Conservation (phyloP, 768 basidiomycete species). For the Naganishia friedmannii region DNA sequence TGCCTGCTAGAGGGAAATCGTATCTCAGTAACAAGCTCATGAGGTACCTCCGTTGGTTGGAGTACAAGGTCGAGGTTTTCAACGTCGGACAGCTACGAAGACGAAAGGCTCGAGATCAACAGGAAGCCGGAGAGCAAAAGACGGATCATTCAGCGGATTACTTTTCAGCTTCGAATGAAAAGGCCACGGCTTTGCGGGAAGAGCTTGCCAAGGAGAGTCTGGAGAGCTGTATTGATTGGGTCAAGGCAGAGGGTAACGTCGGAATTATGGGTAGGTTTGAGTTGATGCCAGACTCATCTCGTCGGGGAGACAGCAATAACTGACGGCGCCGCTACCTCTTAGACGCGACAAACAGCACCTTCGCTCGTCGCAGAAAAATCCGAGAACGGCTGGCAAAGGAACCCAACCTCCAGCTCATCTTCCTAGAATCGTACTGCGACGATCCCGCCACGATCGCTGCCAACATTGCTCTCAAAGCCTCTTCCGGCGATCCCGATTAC, state of each 20-base stretch:
- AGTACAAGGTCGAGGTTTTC: slow-evolving; percentile 97
- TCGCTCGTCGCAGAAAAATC: slow-evolving; percentile 66
- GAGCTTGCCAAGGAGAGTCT: slow-evolving; percentile 83
- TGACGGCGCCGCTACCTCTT: neutral
- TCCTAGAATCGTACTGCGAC: slow-evolving; percentile 90
- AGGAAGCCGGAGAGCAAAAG: slow-evolving; percentile 63
- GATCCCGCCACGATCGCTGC: slow-evolving; percentile 91
- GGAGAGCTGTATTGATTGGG: slow-evolving; percentile 91
- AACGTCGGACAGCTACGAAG: slow-evolving; percentile 94
- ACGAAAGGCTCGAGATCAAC: slow-evolving; percentile 63
- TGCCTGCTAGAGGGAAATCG: slow-evolving; percentile 97
- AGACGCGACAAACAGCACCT: slow-evolving; percentile 90
- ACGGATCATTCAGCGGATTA: slow-evolving; percentile 88
- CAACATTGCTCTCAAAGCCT: slow-evolving; percentile 93
- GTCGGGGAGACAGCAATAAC: neutral
- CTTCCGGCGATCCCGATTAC: slow-evolving; percentile 96
- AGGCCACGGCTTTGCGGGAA: slow-evolving; percentile 74
- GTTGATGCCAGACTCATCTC: neutral
- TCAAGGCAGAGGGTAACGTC: slow-evolving; percentile 89
- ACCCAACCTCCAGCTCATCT: slow-evolving; percentile 80
- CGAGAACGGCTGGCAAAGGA: slow-evolving; percentile 78
- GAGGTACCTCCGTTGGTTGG: slow-evolving; percentile 96
- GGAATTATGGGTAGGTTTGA: slow-evolving; percentile 79
- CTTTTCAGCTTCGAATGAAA: slow-evolving; percentile 80
- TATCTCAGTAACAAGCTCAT: slow-evolving; percentile 97